phyloP scores from a whole-genome alignment of 2,329 filamentous ascomycete species.

The Fusarium pininemorale region DNA sequence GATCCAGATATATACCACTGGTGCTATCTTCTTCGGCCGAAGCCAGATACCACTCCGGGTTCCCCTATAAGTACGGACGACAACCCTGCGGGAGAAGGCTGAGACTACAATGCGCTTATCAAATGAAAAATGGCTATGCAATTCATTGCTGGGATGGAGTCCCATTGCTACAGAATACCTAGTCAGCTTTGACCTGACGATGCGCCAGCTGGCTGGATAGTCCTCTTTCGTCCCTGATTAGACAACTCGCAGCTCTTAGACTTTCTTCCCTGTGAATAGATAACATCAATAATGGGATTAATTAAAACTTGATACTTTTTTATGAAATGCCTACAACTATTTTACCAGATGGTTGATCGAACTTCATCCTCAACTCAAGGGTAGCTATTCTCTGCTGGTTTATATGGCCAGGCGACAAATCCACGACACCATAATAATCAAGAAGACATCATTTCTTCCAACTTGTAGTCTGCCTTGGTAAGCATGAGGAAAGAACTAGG shows the following conservation, averaged over 20 bases:
- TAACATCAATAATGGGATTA: not conserved
- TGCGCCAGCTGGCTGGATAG: not conserved
- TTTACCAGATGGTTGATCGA: not conserved
- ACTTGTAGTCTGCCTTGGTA: not conserved
- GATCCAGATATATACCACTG: slow-evolving; percentile 59
- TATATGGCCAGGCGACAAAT: not conserved
- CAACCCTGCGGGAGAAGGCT: slow-evolving; percentile 11
- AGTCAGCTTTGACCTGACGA: not conserved
- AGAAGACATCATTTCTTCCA: not conserved
- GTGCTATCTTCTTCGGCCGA: slow-evolving; percentile 55
- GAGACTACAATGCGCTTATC: not conserved
- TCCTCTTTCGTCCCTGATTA: not conserved
- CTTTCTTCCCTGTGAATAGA: not conserved
- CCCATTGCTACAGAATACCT: not conserved
- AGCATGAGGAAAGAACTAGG: not conserved
- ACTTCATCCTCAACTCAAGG: not conserved
- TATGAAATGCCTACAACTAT: not conserved
- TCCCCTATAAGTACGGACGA: slow-evolving; percentile 3
- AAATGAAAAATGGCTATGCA: not conserved
- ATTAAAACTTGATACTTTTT: not conserved
- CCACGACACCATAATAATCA: too few relatives aligned
- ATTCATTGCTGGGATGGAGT: not conserved
- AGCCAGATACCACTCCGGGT: slow-evolving; percentile 6
- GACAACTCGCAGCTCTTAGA: not conserved
- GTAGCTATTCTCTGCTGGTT: not conserved